A percentile compares a stretch with the other conserved stretches of the same genome.
Conservation (phyloP, 768 basidiomycete species). For the Xerocomus spinulosus region DNA sequence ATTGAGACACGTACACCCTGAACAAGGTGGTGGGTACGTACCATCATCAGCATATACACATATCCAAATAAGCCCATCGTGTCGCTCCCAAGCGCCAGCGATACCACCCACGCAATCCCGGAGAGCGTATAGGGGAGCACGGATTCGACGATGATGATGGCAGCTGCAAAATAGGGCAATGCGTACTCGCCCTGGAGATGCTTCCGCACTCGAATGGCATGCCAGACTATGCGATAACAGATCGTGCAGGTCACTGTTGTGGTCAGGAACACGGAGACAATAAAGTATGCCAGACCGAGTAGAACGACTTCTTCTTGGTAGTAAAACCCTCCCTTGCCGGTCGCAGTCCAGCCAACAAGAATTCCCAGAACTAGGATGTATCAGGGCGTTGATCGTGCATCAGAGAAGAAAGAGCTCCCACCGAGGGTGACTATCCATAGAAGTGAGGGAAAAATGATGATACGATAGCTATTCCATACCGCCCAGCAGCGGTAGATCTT, state of each 20-base stretch:
- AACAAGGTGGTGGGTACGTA: no score
- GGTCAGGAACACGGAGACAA: not conserved
- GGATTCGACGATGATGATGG: slow-evolving; percentile 9
- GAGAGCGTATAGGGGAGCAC: slow-evolving; percentile 10
- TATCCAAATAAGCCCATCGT: not conserved
- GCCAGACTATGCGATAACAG: slow-evolving; percentile 4
- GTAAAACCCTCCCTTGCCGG: not conserved
- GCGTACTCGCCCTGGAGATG: slow-evolving; percentile 4
- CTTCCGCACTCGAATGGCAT: not conserved
- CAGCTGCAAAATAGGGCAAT: slow-evolving; percentile 1
- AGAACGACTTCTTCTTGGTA: not conserved
- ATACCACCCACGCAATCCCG: slow-evolving; percentile 4
- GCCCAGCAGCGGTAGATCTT: slow-evolving; percentile 36
- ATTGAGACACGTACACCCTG: not conserved
- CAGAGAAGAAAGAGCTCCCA: not conserved
- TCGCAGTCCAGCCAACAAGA: not conserved
- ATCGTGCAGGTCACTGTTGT: slow-evolving; percentile 8
- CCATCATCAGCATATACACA: not conserved
- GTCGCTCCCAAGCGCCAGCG: slow-evolving; percentile 1
- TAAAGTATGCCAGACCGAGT: slow-evolving; percentile 2
- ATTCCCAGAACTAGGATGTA: slow-evolving; percentile 5
- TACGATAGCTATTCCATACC: slow-evolving; percentile 24
- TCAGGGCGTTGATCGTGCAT: not conserved
- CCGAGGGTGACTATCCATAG: slow-evolving; percentile 14
- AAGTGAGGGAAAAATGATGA: slow-evolving; percentile 9